These are phyloP conservation scores for Diaporthe destruens DNA, from an alignment of 2,329 filamentous ascomycete species.

Conservation along the genomic window DNA sequence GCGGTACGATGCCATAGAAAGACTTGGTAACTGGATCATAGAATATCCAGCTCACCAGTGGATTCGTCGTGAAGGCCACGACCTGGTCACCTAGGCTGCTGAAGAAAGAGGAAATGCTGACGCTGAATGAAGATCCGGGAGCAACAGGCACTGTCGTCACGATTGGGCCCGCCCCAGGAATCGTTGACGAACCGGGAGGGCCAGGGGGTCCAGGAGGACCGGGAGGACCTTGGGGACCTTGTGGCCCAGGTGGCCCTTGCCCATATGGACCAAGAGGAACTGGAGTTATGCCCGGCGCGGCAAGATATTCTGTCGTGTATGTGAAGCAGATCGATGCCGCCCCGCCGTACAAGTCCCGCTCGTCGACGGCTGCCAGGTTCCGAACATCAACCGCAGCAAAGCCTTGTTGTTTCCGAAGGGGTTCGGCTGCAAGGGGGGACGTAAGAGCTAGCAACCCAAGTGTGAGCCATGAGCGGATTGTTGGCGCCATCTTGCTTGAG, in stretches of 20 bases:
- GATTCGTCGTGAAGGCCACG: conserved; percentile 18
- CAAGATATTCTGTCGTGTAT: conserved; percentile 30
- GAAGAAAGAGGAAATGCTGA: conserved; percentile 1
- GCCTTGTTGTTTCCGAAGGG: background rate
- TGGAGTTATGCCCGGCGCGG: conserved; percentile 9
- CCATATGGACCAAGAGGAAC: background rate
- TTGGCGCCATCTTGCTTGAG: conserved; percentile 18
- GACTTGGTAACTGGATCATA: conserved; percentile 34
- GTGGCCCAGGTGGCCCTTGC: background rate
- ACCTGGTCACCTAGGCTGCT: conserved; percentile 5
- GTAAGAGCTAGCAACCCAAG: conserved; percentile 32
- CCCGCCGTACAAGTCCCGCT: conserved; percentile 20
- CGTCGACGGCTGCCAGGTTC: background rate
- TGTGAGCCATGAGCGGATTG: conserved; percentile 27
- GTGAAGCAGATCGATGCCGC: conserved; percentile 23
- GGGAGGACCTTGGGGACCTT: background rate
- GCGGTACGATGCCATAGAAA: conserved; percentile 17
- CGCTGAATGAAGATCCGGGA: conserved; percentile 4
- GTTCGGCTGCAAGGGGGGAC: conserved; percentile 7
- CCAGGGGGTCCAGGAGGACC: background rate
- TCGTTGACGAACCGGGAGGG: background rate
- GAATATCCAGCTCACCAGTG: background rate
- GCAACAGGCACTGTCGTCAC: background rate
- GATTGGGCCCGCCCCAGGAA: background rate
- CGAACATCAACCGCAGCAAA: conserved; percentile 6